Conservation (phyloP, 1,284 basidiomycete genomes). For the Wallemia hederae region DNA sequence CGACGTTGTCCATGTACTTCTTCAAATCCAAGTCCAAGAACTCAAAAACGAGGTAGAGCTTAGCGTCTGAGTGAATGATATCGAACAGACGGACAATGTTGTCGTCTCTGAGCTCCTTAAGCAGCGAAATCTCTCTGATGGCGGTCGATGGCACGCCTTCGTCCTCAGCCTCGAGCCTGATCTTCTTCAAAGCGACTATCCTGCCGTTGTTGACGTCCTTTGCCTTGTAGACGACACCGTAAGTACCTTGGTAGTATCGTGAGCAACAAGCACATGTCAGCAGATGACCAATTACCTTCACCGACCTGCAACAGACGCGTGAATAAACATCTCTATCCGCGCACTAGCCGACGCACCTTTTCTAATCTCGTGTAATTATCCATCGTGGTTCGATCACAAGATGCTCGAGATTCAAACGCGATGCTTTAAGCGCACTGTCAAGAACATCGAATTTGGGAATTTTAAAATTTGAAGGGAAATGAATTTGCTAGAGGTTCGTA, state of each 20-base stretch:
- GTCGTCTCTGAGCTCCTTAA: conserved; percentile 87
- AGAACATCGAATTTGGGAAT: not conserved
- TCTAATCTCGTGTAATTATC: conserved; percentile 35
- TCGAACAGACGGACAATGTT: conserved; percentile 85
- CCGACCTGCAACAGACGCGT: conserved; percentile 19
- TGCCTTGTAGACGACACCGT: conserved; percentile 92
- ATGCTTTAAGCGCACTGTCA: not conserved
- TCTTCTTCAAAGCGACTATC: conserved; percentile 89
- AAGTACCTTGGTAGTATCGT: conserved; percentile 37
- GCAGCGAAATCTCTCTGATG: conserved; percentile 81
- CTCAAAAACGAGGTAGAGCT: conserved; percentile 91
- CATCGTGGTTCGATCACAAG: conserved; percentile 11
- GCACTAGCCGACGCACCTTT: conserved; percentile 25
- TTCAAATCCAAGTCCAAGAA: conserved; percentile 83
- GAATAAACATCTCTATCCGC: conserved; percentile 1
- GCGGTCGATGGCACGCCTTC: conserved; percentile 93
- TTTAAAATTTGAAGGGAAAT: not conserved
- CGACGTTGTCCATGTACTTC: conserved; percentile 73
- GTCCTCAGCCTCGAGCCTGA: conserved; percentile 87
- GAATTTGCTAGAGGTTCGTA: not conserved
- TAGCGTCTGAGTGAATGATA: conserved; percentile 88
- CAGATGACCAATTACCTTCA: conserved; percentile 21
- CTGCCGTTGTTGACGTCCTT: conserved; percentile 39
- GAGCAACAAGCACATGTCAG: conserved; percentile 46
- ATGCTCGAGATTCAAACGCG: no score